Conservation (phyloP, 1,284 basidiomycete genomes). For the Tetrapyrgos nigripes region DNA sequence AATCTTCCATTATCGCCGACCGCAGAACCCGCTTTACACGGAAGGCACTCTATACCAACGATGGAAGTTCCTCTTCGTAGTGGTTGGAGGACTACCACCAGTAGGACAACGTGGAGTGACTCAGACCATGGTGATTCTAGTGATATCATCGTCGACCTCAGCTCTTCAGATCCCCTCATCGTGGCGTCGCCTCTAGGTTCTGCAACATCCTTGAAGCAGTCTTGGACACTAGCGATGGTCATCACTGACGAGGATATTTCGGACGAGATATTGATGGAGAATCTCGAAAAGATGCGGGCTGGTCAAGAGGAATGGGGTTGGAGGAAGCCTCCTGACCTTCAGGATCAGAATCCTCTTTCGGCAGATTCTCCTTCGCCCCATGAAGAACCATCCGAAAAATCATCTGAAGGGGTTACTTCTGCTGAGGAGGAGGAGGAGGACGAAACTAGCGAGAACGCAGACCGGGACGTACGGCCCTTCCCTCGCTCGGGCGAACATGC, state of each 20-base stretch:
- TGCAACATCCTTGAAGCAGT: constrained; percentile 33
- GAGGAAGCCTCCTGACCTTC: not conserved
- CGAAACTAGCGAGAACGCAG: not conserved
- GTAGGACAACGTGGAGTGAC: constrained; percentile 9
- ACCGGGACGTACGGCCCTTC: not conserved
- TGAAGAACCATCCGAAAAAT: too few relatives aligned
- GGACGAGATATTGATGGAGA: constrained; percentile 37
- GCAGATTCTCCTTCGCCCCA: not conserved
- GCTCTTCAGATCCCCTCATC: not conserved
- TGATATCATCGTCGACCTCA: not conserved
- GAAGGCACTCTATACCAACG: not conserved
- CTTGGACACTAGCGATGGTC: constrained; percentile 69
- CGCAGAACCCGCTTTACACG: not conserved
- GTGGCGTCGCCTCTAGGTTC: not conserved
- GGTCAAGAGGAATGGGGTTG: constrained; percentile 1
- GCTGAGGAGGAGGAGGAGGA: not conserved
- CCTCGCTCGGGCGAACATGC: not conserved
- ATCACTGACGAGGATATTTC: constrained; percentile 44
- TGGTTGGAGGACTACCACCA: constrained; percentile 2
- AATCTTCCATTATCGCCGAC: constrained; percentile 22
- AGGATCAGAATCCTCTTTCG: not conserved
- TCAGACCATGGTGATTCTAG: not conserved
- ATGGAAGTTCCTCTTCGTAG: constrained; percentile 4
- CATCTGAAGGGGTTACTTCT: not conserved
- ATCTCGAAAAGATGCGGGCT: constrained; percentile 35